Conservation (phyloP, 225 moss, liverwort and hornwort species). For the Asterella californica region DNA sequence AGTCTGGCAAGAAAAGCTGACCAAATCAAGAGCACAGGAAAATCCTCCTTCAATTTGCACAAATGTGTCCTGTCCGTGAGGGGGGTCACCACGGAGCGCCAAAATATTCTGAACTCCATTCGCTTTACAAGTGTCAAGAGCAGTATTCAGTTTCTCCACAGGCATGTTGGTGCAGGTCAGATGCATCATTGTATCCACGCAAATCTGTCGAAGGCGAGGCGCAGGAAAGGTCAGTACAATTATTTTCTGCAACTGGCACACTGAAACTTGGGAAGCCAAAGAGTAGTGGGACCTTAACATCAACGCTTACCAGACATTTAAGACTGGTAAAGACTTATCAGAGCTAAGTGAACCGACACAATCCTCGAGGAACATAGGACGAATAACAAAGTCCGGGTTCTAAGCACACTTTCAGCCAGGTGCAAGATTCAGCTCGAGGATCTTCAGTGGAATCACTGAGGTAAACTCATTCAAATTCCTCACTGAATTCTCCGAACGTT, state of each 20-base stretch:
- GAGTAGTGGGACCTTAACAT: not conserved
- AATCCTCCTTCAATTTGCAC: constrained; percentile 80
- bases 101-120: constrained; percentile 95
- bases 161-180: constrained; percentile 99
- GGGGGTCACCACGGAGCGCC: constrained; percentile 96
- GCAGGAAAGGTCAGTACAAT: not conserved
- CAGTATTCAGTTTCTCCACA: constrained; percentile 73
- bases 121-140: constrained; percentile 63
- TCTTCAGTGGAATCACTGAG: too few relatives aligned
- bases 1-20: constrained; percentile 13
- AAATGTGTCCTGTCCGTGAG: constrained; percentile 90
- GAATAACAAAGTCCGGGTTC: too few relatives aligned
- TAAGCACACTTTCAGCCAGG: not conserved
- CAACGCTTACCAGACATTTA: too few relatives aligned
- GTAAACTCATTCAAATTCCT: too few relatives aligned
- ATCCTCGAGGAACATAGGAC: too few relatives aligned
- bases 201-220: constrained; percentile 49
- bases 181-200: constrained; percentile 99
- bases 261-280: not conserved
- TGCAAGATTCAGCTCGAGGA: too few relatives aligned
- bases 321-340: too few relatives aligned
- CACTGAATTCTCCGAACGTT: too few relatives aligned
- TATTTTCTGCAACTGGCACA: not conserved
- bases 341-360: too few relatives aligned
- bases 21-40: constrained; percentile 88